Evolutionary conservation across 75 land plant species (phyloP), one percentile per base, ranked within the genome.

Genomic region (Selaginella moellendorffii): DNA sequence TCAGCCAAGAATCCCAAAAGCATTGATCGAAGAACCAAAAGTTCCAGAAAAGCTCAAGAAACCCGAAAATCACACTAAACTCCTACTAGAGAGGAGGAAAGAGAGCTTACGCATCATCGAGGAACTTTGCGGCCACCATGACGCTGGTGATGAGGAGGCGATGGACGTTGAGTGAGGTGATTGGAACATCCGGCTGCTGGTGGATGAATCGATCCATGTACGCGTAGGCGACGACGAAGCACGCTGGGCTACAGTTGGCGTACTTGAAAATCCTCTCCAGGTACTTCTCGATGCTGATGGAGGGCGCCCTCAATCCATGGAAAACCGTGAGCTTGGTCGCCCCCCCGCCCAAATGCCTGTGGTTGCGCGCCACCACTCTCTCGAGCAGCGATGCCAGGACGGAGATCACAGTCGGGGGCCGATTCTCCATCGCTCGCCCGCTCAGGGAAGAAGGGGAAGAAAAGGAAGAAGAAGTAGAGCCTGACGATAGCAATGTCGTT

Each of bases 311-410:
- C 2, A 53, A 58, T 14, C 72, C 76, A 19, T 69, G 72, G 76
- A 72, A 77, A 20, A 68, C 68, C 2, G 71, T 42, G 25, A 69
- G 31, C 63, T 22, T 61, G 46, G 46, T 36, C 46, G 46, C 10
- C 5, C 46, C 12, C n/a, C n/a, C n/a, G 36, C 42, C 42, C 1
- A 68, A 24, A 29, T 65, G 18, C 18, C 52, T 61, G 27, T 85
- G 82, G 69, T 80, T 85, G 59, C 60, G 72, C 27, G 78, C 65
- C 19, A 85, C 74, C 46, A 64, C 62, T 54, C 69, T 77, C 59
- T 85, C 83, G 23, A 85, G 79, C 69, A 77, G 65, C 2, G 79
- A 72, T 9, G 85, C 65, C 14, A 85, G 63, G 36, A 79, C 76
- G 42, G 69, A 59, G 0, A 89, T 62, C 2, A 84, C 72, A n/a